phyloP scores from a whole-genome alignment of 169 alveolate species.

The Plasmodium yoelii region DNA sequence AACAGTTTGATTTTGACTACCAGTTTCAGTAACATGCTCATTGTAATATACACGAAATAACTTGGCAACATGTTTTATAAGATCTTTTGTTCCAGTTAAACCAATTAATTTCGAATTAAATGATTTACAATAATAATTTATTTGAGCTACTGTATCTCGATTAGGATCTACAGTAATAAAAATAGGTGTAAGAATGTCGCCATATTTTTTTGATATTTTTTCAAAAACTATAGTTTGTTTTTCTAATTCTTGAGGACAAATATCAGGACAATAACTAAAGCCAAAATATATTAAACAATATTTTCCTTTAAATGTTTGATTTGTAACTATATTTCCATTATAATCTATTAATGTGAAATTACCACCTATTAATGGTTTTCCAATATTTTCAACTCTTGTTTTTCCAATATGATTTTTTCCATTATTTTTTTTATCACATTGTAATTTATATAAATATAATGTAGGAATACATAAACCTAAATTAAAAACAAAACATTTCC shows the following conservation, averaged over 20 bases:
- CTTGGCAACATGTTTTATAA: conserved; percentile 81
- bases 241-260: conserved; percentile 92
- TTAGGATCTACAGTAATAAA: conserved; percentile 86
- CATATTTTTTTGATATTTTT: conserved; percentile 78
- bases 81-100: conserved; percentile 84
- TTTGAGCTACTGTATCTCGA: conserved; percentile 81
- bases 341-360: conserved; percentile 86
- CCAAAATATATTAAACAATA: conserved; percentile 83
- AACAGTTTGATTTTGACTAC: conserved; percentile 51
- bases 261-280: conserved; percentile 92
- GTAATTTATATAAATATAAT: conserved; percentile 39
- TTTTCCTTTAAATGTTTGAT: conserved; percentile 78
- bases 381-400: conserved; percentile 74
- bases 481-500: conserved; percentile 72
- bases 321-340: conserved; percentile 76
- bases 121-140: conserved; percentile 78
- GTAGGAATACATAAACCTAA: conserved; percentile 32
- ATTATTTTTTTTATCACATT: conserved; percentile 18
- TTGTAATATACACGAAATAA: conserved; percentile 85
- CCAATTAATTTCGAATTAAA: conserved; percentile 82
- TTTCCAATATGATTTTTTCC: conserved; percentile 16
- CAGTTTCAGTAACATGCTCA: conserved; percentile 15
- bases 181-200: conserved; percentile 82
- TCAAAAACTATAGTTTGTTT: conserved; percentile 86
- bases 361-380: conserved; percentile 90